A percentile compares a stretch with the other conserved stretches of the same genome.
Conservation (phyloP, 2,329 filamentous ascomycete genomes). For the Fusarium citri region DNA sequence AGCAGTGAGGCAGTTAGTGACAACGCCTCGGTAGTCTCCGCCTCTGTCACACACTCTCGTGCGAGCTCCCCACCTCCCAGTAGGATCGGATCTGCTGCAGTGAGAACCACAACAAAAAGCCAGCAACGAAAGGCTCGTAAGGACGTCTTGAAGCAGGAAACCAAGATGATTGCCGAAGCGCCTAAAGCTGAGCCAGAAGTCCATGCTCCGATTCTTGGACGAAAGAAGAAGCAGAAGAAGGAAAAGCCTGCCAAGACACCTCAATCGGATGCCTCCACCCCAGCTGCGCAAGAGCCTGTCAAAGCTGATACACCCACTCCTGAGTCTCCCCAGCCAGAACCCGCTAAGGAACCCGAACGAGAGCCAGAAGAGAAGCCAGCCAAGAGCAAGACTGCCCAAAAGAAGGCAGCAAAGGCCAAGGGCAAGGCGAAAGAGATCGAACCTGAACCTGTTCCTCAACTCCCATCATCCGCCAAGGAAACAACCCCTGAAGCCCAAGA, state of each 20-base stretch:
- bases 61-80: constrained; percentile 76
- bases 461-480: constrained; percentile 37
- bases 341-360: constrained; percentile 21
- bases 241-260: constrained; percentile 60
- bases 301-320: constrained; percentile 25
- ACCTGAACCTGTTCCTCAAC: constrained; percentile 30
- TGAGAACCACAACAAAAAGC: constrained; percentile 79
- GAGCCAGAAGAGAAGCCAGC: constrained; percentile 37
- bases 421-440: constrained; percentile 46
- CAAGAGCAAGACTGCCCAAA: constrained; percentile 49
- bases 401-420: constrained; percentile 49
- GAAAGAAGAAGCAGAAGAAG: constrained; percentile 90
- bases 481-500: constrained; percentile 34
- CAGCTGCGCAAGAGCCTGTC: constrained; percentile 13
- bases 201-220: constrained; percentile 78
- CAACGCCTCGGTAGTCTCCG: constrained; percentile 78
- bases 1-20: constrained; percentile 81
- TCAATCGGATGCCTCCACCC: constrained; percentile 18
- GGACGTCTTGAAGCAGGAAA: constrained; percentile 73
- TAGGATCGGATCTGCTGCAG: constrained; percentile 75
- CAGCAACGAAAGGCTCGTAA: constrained; percentile 82
- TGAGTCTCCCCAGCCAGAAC: constrained; percentile 9
- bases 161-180: constrained; percentile 63
- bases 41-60: constrained; percentile 74
- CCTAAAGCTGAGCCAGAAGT: constrained; percentile 66